Percentiles rank a stretch among this genome's conserved stretches.
Evolutionary conservation across 352 stramenopile genomes (phyloP).

Genomic region (Pilasporangium apinafurcum): DNA sequence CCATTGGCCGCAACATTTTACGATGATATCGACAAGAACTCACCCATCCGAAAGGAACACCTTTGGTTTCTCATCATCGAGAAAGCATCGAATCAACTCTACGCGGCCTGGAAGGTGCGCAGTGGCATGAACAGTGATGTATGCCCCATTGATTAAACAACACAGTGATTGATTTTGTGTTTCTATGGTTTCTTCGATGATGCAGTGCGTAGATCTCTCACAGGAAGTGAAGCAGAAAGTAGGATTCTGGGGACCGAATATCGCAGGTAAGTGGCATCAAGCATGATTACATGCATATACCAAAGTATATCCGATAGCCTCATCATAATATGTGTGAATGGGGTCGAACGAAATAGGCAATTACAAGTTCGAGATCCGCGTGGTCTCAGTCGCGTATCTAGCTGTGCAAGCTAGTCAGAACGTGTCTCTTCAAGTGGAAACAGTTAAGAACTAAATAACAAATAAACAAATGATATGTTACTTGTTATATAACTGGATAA

Average conservation of each 20-base stretch:
- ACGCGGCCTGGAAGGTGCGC: slow-evolving; percentile 60
- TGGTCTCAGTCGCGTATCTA: slow-evolving; percentile 55
- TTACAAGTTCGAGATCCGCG: slow-evolving; percentile 76
- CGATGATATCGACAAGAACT: slow-evolving; percentile 59
- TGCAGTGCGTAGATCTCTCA: slow-evolving; percentile 44
- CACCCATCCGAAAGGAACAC: slow-evolving; percentile 67
- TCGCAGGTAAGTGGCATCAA: slow-evolving; percentile 25
- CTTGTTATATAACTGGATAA: too few relatives aligned
- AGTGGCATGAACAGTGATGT: neutral
- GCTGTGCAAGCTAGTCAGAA: slow-evolving; percentile 34
- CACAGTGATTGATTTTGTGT: neutral
- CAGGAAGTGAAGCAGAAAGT: slow-evolving; percentile 38
- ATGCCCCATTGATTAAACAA: neutral
- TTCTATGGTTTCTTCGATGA: neutral
- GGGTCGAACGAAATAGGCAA: slow-evolving; percentile 21
- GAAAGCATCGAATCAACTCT: slow-evolving; percentile 46
- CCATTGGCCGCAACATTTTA: slow-evolving; percentile 58
- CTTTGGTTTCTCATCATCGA: slow-evolving; percentile 70
- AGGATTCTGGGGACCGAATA: slow-evolving; percentile 59
- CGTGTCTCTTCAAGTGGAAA: slow-evolving; percentile 37
- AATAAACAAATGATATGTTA: too few relatives aligned
- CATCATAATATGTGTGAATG: neutral
- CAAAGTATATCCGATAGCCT: neutral
- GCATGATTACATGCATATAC: neutral
- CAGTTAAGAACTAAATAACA: too few relatives aligned